Evolutionary conservation across 129 eudicot genomes (phyloP).

Genomic region (Flaveria bidentis): DNA sequence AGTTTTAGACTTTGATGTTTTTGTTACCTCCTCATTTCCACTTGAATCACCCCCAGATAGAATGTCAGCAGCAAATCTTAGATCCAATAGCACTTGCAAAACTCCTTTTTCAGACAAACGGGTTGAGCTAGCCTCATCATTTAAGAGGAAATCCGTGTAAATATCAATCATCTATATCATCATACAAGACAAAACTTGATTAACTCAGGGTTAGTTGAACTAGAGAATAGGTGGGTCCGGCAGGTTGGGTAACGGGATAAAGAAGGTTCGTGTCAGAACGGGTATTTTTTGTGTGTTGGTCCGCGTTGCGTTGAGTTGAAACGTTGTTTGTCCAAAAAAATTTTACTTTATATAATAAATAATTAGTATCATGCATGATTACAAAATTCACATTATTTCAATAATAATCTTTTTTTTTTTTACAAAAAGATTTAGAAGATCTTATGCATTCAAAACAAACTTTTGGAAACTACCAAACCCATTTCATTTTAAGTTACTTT

Average conservation of each 20-base stretch:
- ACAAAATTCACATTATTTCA: neutral
- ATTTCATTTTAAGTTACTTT: neutral
- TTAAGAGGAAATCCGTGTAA: slow-evolving; percentile 50
- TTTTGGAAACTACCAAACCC: neutral
- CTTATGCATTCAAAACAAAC: neutral
- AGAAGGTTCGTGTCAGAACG: neutral
- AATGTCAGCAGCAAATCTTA: slow-evolving; percentile 83
- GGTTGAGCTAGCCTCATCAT: slow-evolving; percentile 42
- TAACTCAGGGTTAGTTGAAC: slow-evolving; percentile 18
- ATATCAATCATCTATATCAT: slow-evolving; percentile 63
- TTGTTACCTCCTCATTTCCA: slow-evolving; percentile 44
- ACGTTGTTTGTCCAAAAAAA: neutral
- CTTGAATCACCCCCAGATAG: slow-evolving; percentile 70
- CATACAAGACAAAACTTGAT: slow-evolving; percentile 1
- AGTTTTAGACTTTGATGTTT: slow-evolving; percentile 48
- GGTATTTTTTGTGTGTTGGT: neutral
- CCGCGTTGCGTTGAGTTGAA: neutral
- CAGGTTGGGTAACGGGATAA: neutral
- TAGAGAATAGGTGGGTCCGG: neutral
- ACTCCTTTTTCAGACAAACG: slow-evolving; percentile 85
- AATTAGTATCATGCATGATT: neutral
- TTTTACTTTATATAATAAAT: neutral
- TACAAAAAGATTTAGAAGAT: neutral
- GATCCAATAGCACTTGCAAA: slow-evolving; percentile 78
- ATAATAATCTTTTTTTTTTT: neutral